Base-by-base conservation (phyloP, 2,329 filamentous ascomycete species). In the Thielaviopsis cerberus region DNA sequence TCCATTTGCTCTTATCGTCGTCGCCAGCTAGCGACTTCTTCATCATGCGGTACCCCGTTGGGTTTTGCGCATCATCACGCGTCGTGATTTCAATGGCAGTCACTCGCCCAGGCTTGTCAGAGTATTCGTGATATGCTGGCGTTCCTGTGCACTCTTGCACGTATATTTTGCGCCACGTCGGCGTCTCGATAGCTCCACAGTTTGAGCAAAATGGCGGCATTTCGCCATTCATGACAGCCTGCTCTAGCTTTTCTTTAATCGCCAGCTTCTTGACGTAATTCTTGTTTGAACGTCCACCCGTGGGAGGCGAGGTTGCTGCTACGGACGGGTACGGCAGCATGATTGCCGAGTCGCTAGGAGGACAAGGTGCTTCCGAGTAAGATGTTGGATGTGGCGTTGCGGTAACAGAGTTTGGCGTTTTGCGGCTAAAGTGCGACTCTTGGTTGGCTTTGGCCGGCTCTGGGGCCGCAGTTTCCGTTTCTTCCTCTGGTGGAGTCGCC, bases 111-210 rank as follows among this genome's bases (percentile, higher is more conserved):
- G 85, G 82, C 64, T 84, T 83, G 60, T 86, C 82, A 0, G 83
- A 86, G 57, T 84, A 81, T 60, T 88, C 81, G 53, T 86, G 76
- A 61, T 83, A 80, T 2, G 79, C 76, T 0, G 88, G 88, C 30
- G 77, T 76, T 1, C 88, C 89, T 17, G 80, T 73, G 52, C 83
- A 76, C 7, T 86, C 76, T 65, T 88, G 88, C n/a, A 82, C 82
- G 77, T 85, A 96, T 13, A 92, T 88, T 66, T 91, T 92, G 61
- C 92, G 83, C 92, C 92, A 98, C 0, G 91, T 96, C 0, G 91
- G 88, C 0, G 92, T 98, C 65, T 97, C 87, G 59, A 98, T 94
- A 6, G 89, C 86, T 5, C 92, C 92, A 65, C 92, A 98, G 65
- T 97, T 95, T 62, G 80, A 80, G 68, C 92, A 98, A 66, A 84